Base-by-base conservation (phyloP, 495 filamentous ascomycete genomes). In the Filosporella fistucella region DNA sequence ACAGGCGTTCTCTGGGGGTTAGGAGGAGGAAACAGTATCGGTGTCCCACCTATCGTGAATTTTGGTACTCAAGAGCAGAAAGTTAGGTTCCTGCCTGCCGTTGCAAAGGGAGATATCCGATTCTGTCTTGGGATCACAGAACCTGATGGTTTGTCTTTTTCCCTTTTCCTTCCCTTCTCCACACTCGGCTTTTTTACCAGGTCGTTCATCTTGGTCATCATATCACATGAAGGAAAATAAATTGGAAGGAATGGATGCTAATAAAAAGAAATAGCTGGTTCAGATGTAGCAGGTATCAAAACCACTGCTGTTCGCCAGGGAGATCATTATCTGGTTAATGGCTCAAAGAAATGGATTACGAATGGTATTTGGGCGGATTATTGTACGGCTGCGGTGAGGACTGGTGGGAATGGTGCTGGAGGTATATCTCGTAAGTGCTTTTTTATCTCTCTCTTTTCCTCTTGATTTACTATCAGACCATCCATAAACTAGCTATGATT, bases 301-400 rank as follows among this genome's bases (percentile, higher is more conserved):
- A 77, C 74, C 2, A 77, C 72, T 1, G 75, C 76, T 0, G 55
- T 63, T 10, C 54, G 62, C 0, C 58, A 73, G 23, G 71, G 69
- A 0, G 64, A 72, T 40, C 55, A 65, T 46, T 80, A 77, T 40
- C 51, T 77, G 23, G 75, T 78, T 11, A 77, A 77, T 55, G 76
- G 76, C 4, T 62, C 65, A 10, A 78, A 80, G 66, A 78, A 80
- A 49, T 80, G 76, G 76, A 78, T 80, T 30, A 80, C 76, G 17
- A 75, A 75, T 46, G 74, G 64, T 10, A 65, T 75, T 6, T 78
- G 72, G 70, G 74, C 76, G 6, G 69, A 74, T 33, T 74, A 72
- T 53, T 68, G 70, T 24, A 80, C 75, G 1, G 69, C 76, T 42
- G 76, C 75, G 20, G 76, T 78, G 4, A 59, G 76, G 18, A 80